Evolutionary conservation across 1,284 basidiomycete species (phyloP), one percentile per base, ranked within the genome.

Genomic region (Cryptococcus depauperatus): DNA sequence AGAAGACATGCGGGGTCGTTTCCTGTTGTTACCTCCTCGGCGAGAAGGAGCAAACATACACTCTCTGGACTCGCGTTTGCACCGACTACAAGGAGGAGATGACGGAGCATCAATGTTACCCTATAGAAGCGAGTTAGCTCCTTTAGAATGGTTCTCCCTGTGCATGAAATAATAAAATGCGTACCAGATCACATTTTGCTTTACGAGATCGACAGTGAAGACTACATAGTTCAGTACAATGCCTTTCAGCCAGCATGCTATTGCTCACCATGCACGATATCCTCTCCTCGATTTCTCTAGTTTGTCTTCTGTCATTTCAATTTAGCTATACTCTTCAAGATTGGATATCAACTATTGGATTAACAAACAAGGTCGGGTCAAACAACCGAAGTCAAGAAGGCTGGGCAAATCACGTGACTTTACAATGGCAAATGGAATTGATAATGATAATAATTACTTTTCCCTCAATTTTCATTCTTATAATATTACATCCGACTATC

Each of bases 91-190:
- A 1, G 73, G 73, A 7, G 71, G 70, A 21, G 61, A 56, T n/a
- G 66, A 67, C 0, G 72, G 73, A 4, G 63, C 61, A 41, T 73
- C 68, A 39, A 73, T 70, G 41, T 73, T 68, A 16, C 73, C 72
- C 52, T 66, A 35, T 11, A 23, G 28, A 4, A 26, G 13, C 35
- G 10, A 14, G 37, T 54, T 34, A 50, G 44, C 44, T 18, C n/a
- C n/a, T n/a, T n/a, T n/a, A n/a, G n/a, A n/a, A n/a, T n/a, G n/a
- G n/a, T n/a, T n/a, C n/a, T 22, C 14, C 28, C 21, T 32, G 6
- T 30, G 28, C 22, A 14, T 13, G 16, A 27, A 5, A 27, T 23
- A 38, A 22, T 14, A 18, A 1, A 4, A 19, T 3, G 51, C 61
- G 41, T 28, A 62, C 64, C 10, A 68, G 52, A 48, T 68, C 63